Evolutionary conservation across 148 eudicot genomes (phyloP).

Genomic region (Spergularia bocconei): DNA sequence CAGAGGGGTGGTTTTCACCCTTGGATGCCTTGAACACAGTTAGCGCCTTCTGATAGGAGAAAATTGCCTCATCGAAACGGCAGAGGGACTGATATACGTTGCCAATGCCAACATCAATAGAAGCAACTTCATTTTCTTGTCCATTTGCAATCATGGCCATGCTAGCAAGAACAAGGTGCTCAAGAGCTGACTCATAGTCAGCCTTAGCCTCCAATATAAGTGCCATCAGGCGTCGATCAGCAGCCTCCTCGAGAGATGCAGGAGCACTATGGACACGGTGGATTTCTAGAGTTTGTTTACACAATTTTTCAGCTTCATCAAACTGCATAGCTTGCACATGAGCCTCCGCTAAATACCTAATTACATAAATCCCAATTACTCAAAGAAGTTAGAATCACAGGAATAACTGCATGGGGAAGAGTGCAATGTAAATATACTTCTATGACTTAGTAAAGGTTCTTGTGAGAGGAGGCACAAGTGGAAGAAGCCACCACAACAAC

Average conservation of each 20-base stretch:
- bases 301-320: slow-evolving; percentile 82
- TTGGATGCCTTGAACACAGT: slow-evolving; percentile 91
- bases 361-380: slow-evolving; percentile 14
- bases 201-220: slow-evolving; percentile 96
- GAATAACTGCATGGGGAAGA: neutral
- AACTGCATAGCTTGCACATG: slow-evolving; percentile 98
- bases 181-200: slow-evolving; percentile 84
- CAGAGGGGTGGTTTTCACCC: slow-evolving; percentile 97
- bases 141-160: slow-evolving; percentile 99
- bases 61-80: slow-evolving; percentile 87
- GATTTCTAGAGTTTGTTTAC: slow-evolving; percentile 86
- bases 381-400: neutral
- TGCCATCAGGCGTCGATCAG: slow-evolving; percentile 97
- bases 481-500: neutral
- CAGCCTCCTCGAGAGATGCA: slow-evolving; percentile 95
- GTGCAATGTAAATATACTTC: too few species aligned
- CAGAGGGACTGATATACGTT: slow-evolving; percentile 73
- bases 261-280: slow-evolving; percentile 91
- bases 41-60: slow-evolving; percentile 93
- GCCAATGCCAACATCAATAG: slow-evolving; percentile 92
- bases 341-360: slow-evolving; percentile 92
- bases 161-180: slow-evolving; percentile 96
- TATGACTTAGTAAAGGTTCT: neutral
- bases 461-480: neutral
- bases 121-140: slow-evolving; percentile 93